Base-by-base conservation (phyloP, 1,284 basidiomycete genomes). In the Moniliella sp. region DNA sequence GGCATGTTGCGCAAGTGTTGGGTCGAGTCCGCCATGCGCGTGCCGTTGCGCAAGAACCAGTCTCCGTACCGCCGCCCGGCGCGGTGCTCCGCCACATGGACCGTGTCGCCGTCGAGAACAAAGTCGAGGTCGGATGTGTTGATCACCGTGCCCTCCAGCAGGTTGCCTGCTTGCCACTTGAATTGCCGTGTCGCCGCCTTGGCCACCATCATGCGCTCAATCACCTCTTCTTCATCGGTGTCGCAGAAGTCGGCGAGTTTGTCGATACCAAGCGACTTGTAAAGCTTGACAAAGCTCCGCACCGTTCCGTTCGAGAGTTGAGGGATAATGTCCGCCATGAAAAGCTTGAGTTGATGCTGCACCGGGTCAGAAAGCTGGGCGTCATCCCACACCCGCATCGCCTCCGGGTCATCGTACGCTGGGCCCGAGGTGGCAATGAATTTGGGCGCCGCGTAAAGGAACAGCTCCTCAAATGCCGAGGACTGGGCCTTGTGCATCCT, bases 201-300 rank as follows among this genome's bases (percentile, higher is more conserved):
- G 66, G 91, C 73, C 28, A 84, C 76, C 82, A 94, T 93, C 69
- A 94, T 72, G 69, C 86, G 80, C 65, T 88, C 78, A 34, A 94
- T 70, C 47, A 93, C 75, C 59, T 83, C 78, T 59, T 94, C 86
- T 64, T 94, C 84, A 48, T 81, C 79, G 10, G 48, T 73, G 70
- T 65, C 66, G 16, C 91, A 66, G 70, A 94, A 88, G 41, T 74
- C 74, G 1, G 88, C 78, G 18, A 97, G 71, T 65, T 93, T 94
- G 55, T 72, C 72, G 5, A 84, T 76, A 39, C 83, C 84, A 30
- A 97, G 71, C 27, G 77, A 82, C 2, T 84, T 84, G 67, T 94
- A 97, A 43, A 97, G 67, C 62, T 91, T 88, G 48, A 97, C 65
- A 71, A 94, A 77, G 58, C 79, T 82, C 32, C 83, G 71, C 15